These are phyloP conservation scores for Lentinus tigrinus DNA, from an alignment of 768 basidiomycete species.

Conservation along the genomic window DNA sequence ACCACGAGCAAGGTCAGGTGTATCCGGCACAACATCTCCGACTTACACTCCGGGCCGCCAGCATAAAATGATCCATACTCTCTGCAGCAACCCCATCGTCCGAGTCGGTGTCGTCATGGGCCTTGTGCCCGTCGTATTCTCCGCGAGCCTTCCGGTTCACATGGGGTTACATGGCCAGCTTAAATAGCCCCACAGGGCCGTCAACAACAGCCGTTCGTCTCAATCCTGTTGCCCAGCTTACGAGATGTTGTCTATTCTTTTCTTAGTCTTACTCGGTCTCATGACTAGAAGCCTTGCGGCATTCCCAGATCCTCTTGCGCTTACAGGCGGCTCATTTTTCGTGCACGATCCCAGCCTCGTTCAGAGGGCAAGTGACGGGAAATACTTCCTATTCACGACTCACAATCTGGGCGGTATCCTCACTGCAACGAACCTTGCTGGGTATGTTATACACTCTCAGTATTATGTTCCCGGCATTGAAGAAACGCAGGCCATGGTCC, in stretches of 20 bases:
- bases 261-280: background rate
- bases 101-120: too few relatives aligned
- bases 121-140: too few relatives aligned
- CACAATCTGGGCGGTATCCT: conserved; percentile 16
- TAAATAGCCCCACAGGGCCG: too few relatives aligned
- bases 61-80: too few relatives aligned
- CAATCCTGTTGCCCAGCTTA: too few relatives aligned
- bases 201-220: too few relatives aligned
- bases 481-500: conserved; percentile 20
- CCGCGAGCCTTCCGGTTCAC: too few relatives aligned
- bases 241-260: background rate
- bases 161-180: too few relatives aligned
- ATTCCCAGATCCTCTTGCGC: conserved; percentile 11
- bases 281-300: background rate
- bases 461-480: background rate
- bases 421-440: conserved; percentile 17
- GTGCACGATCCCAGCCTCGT: conserved; percentile 19
- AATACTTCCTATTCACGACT: conserved; percentile 22
- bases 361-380: conserved; percentile 15
- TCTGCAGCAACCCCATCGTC: too few relatives aligned
- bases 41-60: too few relatives aligned
- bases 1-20: too few relatives aligned
- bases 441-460: conserved; percentile 1
- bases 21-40: too few relatives aligned
- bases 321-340: conserved; percentile 3